These are phyloP conservation scores for Xeromyces bisporus DNA, from an alignment of 495 filamentous ascomycete species.

Conservation along the genomic window DNA sequence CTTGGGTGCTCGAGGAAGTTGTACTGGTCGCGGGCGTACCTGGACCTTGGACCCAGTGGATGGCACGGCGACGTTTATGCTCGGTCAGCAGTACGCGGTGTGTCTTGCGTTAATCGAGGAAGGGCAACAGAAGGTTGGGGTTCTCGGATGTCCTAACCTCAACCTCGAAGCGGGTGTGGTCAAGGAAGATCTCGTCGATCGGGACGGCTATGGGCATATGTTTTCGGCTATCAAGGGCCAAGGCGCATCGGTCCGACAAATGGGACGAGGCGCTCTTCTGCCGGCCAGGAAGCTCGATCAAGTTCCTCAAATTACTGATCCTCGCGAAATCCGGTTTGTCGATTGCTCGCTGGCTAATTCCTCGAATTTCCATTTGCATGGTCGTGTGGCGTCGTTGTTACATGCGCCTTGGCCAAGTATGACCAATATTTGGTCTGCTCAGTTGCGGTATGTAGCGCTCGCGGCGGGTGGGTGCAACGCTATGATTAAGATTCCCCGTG, in stretches of 20 bases:
- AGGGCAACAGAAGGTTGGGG: slow-evolving; percentile 29
- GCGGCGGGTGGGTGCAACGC: slow-evolving; percentile 42
- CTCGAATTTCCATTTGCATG: slow-evolving; percentile 26
- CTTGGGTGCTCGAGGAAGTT: slow-evolving; percentile 32
- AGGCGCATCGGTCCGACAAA: slow-evolving; percentile 35
- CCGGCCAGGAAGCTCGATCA: slow-evolving; percentile 19
- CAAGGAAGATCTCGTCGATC: slow-evolving; percentile 31
- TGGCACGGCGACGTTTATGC: slow-evolving; percentile 49
- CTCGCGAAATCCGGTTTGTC: slow-evolving; percentile 29
- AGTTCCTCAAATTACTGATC: slow-evolving; percentile 13
- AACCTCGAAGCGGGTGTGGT: slow-evolving; percentile 16
- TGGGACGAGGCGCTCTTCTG: slow-evolving; percentile 20
- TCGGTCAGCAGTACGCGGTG: slow-evolving; percentile 46
- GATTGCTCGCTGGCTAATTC: slow-evolving; percentile 26
- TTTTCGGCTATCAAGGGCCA: slow-evolving; percentile 38
- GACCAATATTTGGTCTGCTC: slow-evolving; percentile 44
- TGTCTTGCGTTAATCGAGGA: slow-evolving; percentile 38
- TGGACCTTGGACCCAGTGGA: slow-evolving; percentile 64
- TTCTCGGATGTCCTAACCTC: slow-evolving; percentile 42
- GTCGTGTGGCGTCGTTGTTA: slow-evolving; percentile 29
- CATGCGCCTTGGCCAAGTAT: slow-evolving; percentile 30
- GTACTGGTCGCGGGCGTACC: slow-evolving; percentile 20
- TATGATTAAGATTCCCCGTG: slow-evolving; percentile 44
- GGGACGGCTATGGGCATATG: slow-evolving; percentile 35
- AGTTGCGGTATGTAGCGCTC: slow-evolving; percentile 46